A percentile compares a stretch with the other conserved stretches of the same genome.
phyloP scores from a whole-genome alignment of 1,284 basidiomycete genomes.

The Macrocystidia cucumis region DNA sequence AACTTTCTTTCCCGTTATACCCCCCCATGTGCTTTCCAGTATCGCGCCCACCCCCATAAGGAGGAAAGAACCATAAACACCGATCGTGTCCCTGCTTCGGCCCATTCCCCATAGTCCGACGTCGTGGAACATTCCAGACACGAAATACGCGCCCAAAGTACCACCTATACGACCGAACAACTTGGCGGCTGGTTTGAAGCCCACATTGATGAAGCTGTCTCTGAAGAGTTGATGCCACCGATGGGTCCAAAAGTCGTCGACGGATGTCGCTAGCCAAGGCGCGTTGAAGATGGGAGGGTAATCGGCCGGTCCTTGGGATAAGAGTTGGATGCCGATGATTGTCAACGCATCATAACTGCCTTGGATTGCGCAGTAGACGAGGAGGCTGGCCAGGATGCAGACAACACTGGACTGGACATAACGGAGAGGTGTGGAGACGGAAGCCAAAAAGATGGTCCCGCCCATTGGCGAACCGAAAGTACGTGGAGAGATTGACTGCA shows the following conservation, averaged over 20 bases:
- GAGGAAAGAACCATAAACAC: conserved; percentile 46
- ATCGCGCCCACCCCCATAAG: conserved; percentile 43
- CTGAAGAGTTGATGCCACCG: conserved; percentile 50
- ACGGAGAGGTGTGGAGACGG: conserved; percentile 29
- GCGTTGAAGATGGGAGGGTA: conserved; percentile 41
- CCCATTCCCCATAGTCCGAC: conserved; percentile 52
- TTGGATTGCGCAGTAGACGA: conserved; percentile 35
- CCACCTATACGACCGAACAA: conserved; percentile 37
- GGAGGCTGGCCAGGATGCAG: conserved; percentile 29
- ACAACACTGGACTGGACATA: conserved; percentile 36
- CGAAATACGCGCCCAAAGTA: conserved; percentile 46
- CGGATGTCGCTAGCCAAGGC: conserved; percentile 36
- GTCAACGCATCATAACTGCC: conserved; percentile 33
- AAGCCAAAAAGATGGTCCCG: conserved; percentile 43
- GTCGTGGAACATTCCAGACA: conserved; percentile 52
- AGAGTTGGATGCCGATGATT: conserved; percentile 29
- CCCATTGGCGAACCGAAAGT: conserved; percentile 28
- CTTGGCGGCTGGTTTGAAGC: conserved; percentile 31
- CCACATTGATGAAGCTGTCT: conserved; percentile 32
- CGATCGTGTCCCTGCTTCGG: conserved; percentile 35
- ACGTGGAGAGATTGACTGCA: conserved; percentile 29
- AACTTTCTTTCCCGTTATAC: conserved; percentile 31
- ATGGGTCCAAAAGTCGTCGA: conserved; percentile 40
- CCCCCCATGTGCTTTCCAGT: conserved; percentile 38
- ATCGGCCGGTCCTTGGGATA: conserved; percentile 28